Evolutionary conservation across 441 rosid genomes (phyloP).

Genomic region (Pelargonium fulgidum): DNA sequence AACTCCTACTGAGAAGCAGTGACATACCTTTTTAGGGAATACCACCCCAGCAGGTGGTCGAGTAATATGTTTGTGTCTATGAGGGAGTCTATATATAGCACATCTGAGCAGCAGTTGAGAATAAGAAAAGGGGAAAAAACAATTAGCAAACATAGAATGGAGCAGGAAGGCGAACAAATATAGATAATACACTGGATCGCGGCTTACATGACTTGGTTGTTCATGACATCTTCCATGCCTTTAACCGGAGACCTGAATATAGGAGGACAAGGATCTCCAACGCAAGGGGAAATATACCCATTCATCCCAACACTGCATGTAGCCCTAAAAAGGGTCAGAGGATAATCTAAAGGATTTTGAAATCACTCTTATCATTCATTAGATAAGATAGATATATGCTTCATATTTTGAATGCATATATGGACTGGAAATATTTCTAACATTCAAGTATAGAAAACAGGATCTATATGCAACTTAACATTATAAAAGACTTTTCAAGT

Average conservation of each 20-base stretch:
- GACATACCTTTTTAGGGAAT: conserved; percentile 64
- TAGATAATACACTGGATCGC: conserved; percentile 9
- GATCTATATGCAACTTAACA: background rate
- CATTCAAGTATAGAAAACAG: background rate
- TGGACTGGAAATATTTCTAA: background rate
- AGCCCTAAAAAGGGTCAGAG: conserved; percentile 39
- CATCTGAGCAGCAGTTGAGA: conserved; percentile 44
- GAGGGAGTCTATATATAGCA: conserved; percentile 73
- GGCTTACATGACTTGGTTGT: conserved; percentile 82
- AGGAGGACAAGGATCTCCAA: conserved; percentile 70
- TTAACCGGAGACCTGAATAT: conserved; percentile 68
- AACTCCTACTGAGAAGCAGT: background rate
- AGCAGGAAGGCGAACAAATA: background rate
- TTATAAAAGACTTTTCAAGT: too few species aligned
- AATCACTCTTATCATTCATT: background rate
- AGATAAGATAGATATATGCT: too few species aligned
- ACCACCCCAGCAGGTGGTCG: conserved; percentile 54
- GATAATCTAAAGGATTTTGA: conserved; percentile 18
- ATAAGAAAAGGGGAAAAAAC: background rate
- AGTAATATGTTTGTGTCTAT: conserved; percentile 52
- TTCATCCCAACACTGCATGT: conserved; percentile 87
- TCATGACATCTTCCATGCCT: conserved; percentile 76
- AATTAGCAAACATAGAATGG: background rate
- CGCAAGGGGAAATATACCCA: conserved; percentile 74
- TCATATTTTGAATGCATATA: background rate